phyloP scores from a whole-genome alignment of 73 alveolate species.

The Symbiodinium pilosum region DNA sequence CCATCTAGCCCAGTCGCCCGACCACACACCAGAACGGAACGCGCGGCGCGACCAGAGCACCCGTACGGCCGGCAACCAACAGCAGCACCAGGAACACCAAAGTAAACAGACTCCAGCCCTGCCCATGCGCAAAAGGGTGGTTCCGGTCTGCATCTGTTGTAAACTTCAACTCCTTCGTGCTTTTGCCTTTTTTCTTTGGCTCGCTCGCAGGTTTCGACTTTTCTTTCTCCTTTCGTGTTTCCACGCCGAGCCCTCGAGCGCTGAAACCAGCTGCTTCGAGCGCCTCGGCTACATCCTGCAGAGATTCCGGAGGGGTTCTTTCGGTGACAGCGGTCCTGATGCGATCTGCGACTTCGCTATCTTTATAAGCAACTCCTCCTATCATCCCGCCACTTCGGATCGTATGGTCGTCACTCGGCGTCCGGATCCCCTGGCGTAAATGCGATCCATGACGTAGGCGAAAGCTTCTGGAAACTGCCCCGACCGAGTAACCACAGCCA shows the following conservation, averaged over 20 bases:
- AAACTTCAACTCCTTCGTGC: background rate
- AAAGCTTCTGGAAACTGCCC: slow-evolving; percentile 51
- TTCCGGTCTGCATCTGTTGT: background rate
- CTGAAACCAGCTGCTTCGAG: slow-evolving; percentile 5
- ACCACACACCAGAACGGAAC: background rate
- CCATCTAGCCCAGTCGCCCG: background rate
- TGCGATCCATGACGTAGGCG: slow-evolving; percentile 33
- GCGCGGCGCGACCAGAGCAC: no score
- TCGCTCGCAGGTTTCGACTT: background rate
- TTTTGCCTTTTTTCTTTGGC: no score
- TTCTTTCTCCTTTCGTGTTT: background rate
- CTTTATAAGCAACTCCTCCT: background rate
- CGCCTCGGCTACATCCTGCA: slow-evolving; percentile 11
- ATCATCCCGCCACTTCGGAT: background rate
- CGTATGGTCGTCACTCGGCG: slow-evolving; percentile 11
- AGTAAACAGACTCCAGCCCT: no score
- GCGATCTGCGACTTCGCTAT: background rate
- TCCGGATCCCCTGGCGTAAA: background rate
- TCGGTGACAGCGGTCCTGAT: slow-evolving; percentile 2
- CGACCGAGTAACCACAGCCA: background rate
- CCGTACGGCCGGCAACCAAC: no score
- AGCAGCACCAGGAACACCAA: no score
- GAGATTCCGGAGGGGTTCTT: background rate
- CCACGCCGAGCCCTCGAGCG: background rate
- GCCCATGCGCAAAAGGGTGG: background rate